Evolutionary conservation across 805 yeast genomes (phyloP), one percentile per base, ranked within the genome.

Genomic region (Wickerhamomyces rabaulensis): DNA sequence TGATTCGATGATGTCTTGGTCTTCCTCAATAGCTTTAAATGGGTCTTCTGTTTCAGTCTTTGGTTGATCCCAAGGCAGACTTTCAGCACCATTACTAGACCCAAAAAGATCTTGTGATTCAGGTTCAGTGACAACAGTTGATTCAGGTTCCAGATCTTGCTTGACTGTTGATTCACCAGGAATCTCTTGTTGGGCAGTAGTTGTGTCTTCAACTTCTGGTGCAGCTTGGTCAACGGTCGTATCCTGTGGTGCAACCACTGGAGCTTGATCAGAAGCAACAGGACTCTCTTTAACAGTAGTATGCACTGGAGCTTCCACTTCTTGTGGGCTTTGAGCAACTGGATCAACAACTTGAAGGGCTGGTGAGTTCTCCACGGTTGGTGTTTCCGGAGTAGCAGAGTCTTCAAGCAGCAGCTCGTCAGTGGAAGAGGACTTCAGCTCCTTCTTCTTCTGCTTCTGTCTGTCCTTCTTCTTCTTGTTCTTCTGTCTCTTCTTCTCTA

Each of bases 391-490:
- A 33, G 20, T 2, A 6, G 13, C 13, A 4, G 36, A 33, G 36
- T 10, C 20, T 9, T 33, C 36, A 33, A 33, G 10, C 3, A 9
- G 20, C 20, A 33, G 16, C 9, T 33, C 36, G 4, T 16, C 36
- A 5, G 20, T 16, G 2, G 36, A 33, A 7, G 36, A 6, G 10
- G 36, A 17, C 36, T 33, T 8, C 36, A 16, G 17, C 12, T 33
- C 36, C 20, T 33, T 33, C 39, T 44, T 42, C 42, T 45, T 48
- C 39, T 40, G 40, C 26, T 39, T 48, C 39, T 47, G 33, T 43
- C 31, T 48, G 12, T 45, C 41, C 36, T 35, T 48, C 29, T 44
- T 48, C 31, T 42, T 48, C 37, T 26, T 39, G 22, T 45, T 48
- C 39, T 48, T 48, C 31, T 42, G 39, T 12, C 43, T 36, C 39